Evolutionary conservation across 345 rosid species (phyloP).

Genomic region (Rubroshorea leprosula): DNA sequence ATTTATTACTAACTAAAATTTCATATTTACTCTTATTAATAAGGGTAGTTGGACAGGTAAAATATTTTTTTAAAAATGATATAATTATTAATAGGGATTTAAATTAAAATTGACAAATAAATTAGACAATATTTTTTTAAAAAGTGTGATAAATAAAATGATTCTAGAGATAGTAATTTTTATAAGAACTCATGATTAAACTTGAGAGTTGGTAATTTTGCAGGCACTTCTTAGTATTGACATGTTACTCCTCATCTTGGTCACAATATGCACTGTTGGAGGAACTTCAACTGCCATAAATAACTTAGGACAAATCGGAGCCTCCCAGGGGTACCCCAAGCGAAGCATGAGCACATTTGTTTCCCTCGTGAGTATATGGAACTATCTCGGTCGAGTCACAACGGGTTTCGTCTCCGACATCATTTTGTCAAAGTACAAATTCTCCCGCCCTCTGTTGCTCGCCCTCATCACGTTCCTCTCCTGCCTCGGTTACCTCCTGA

Average conservation of each 20-base stretch:
- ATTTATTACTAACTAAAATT: too few relatives aligned
- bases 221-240: constrained; percentile 57
- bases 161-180: too few relatives aligned
- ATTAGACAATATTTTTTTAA: too few relatives aligned
- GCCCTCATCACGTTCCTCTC: constrained; percentile 38
- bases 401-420: constrained; percentile 54
- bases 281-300: constrained; percentile 50
- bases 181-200: too few relatives aligned
- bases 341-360: constrained; percentile 43
- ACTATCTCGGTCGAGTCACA: constrained; percentile 45
- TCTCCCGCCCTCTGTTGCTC: constrained; percentile 46
- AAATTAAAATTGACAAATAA: too few relatives aligned
- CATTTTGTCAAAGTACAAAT: constrained; percentile 32
- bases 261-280: constrained; percentile 52
- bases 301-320: constrained; percentile 54
- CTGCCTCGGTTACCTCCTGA: constrained; percentile 41
- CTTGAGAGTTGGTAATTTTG: too few relatives aligned
- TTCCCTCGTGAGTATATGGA: constrained; percentile 66
- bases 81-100: too few relatives aligned
- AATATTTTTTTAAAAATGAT: too few relatives aligned
- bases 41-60: too few relatives aligned
- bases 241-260: constrained; percentile 44
- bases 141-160: too few relatives aligned
- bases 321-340: constrained; percentile 39
- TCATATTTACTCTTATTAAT: too few relatives aligned